Conservation (phyloP, 1,284 basidiomycete genomes). For the Sparassis latifolia region DNA sequence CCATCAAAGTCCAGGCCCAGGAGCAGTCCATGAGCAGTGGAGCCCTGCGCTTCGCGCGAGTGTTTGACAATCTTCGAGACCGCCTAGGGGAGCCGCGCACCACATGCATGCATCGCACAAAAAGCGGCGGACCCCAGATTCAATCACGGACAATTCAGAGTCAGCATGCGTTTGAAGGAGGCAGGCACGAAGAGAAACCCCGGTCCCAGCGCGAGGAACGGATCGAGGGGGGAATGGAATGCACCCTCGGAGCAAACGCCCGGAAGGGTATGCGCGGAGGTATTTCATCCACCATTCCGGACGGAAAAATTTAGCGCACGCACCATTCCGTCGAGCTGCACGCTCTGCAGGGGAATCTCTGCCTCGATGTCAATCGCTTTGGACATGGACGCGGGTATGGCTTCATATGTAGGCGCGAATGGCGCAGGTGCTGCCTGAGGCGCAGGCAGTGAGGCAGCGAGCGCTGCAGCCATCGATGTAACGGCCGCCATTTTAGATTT, state of each 20-base stretch:
- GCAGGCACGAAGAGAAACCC: background rate
- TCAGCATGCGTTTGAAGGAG: background rate
- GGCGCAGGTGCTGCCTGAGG: slow-evolving; percentile 51
- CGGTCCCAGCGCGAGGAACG: no score
- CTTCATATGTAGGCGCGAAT: slow-evolving; percentile 64
- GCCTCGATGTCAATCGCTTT: slow-evolving; percentile 89
- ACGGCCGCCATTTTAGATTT: slow-evolving; percentile 41
- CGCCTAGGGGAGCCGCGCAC: slow-evolving; percentile 44
- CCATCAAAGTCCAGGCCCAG: slow-evolving; percentile 92
- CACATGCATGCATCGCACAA: slow-evolving; percentile 3
- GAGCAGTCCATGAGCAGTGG: slow-evolving; percentile 77
- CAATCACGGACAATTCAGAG: background rate
- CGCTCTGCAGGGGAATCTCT: slow-evolving; percentile 69
- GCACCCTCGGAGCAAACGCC: background rate
- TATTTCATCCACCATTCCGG: background rate
- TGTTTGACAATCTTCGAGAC: slow-evolving; percentile 93
- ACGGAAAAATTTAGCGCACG: slow-evolving; percentile 21
- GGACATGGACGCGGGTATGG: slow-evolving; percentile 84
- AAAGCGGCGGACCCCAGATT: background rate
- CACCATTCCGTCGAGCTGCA: slow-evolving; percentile 84
- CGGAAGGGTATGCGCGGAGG: background rate
- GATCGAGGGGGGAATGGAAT: background rate
- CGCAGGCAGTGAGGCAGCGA: slow-evolving; percentile 78
- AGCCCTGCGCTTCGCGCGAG: slow-evolving; percentile 57
- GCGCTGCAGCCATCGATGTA: slow-evolving; percentile 83